Evolutionary conservation across 1,284 basidiomycete species (phyloP), one percentile per base, ranked within the genome.

Genomic region (Meripilus lineatus): DNA sequence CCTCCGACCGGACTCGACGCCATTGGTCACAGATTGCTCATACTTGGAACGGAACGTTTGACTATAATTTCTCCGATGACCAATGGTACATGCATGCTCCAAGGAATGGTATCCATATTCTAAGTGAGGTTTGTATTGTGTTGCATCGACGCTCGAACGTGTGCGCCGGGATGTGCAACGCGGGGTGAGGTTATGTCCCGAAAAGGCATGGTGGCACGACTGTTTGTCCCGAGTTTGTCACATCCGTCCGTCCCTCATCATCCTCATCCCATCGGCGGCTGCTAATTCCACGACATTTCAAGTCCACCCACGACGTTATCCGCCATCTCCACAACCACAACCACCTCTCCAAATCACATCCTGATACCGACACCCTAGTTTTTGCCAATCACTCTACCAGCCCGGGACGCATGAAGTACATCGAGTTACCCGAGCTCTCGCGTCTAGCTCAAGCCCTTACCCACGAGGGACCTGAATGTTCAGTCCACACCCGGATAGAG

Each of bases 381-480:
- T 11, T 48, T 39, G 38, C 48, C n/a, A n/a, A n/a, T n/a, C n/a
- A n/a, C n/a, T n/a, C n/a, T n/a, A n/a, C n/a, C n/a, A n/a, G n/a
- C n/a, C n/a, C n/a, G n/a, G n/a, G n/a, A n/a, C n/a, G n/a, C 44
- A 95, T 94, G 93, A 95, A 95, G 68, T 95, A 87, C 68, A 88
- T 95, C 58, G 90, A 94, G 62, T 79, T 80, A 44, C 89, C 91
- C 26, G 79, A 86, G 46, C 76, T 94, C 22, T 80, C 84, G 20
- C 78, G 79, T 45, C 80, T 95, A 46, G 86, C 90, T 0, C 79
- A 84, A 54, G 81, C 87, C n/a, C 81, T 95, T 37, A 88, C 81
- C 8, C 83, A 89, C 63, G 83, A 90, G 50, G 86, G 90, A 4
- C 83, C 89, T 39, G 93, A 96, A 67, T 92, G 91, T 64, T 81